Evolutionary conservation across 2,329 filamentous ascomycete species (phyloP).

Genomic region (Sclerotinia nivalis): DNA sequence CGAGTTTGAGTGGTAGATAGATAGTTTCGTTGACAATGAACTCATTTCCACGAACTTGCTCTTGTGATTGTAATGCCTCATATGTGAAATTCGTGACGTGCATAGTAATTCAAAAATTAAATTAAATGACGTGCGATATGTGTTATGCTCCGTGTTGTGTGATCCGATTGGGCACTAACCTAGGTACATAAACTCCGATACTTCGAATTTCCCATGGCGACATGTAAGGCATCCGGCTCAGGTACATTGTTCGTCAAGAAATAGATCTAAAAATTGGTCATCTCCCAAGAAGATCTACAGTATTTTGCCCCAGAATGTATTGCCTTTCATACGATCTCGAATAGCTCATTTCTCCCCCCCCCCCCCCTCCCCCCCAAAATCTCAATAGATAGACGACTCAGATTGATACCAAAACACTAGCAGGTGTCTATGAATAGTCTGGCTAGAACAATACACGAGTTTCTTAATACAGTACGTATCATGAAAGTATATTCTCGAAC

Average conservation of each 20-base stretch:
- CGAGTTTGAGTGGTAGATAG: not conserved
- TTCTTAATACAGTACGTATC: not conserved
- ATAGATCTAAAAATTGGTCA: not conserved
- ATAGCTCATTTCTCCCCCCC: not conserved
- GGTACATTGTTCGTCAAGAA: not conserved
- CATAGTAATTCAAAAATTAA: not conserved
- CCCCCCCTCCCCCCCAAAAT: too few relatives aligned
- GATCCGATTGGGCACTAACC: not conserved
- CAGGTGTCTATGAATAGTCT: not conserved
- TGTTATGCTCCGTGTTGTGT: not conserved
- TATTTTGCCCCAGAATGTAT: not conserved
- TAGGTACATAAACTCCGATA: not conserved
- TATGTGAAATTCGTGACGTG: not conserved
- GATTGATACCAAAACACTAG: not conserved
- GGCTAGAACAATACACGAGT: not conserved
- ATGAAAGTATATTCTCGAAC: not conserved
- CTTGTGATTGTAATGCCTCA: not conserved
- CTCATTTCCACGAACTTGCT: not conserved
- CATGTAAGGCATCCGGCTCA: not conserved
- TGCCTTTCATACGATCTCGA: not conserved
- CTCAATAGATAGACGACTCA: not conserved
- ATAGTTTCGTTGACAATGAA: not conserved
- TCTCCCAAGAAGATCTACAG: not conserved
- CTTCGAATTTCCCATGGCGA: not conserved
- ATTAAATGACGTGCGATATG: not conserved